Conservation (phyloP, 176 grass and related monocot species). For the Eragrostis nindensis region DNA sequence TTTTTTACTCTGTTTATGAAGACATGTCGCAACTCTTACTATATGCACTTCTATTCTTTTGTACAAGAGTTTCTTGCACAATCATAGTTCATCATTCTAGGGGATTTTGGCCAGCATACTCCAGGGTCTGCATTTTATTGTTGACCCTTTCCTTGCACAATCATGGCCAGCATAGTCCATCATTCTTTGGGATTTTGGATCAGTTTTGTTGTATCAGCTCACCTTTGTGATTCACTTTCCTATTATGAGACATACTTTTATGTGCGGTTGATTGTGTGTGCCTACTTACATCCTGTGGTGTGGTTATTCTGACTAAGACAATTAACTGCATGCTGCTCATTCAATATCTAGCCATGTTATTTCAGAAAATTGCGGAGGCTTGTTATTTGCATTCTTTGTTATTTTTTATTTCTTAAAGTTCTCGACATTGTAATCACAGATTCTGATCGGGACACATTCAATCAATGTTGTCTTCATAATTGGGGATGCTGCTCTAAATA, state of each 20-base stretch:
- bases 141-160: conserved; percentile 7
- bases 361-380: not conserved
- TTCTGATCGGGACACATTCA: conserved; percentile 80
- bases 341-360: not conserved
- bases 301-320: conserved; percentile 7
- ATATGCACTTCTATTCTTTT: not conserved
- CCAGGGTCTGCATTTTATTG: not conserved
- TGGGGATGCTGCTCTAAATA: conserved; percentile 78
- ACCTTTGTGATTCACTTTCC: not conserved
- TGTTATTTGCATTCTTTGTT: not conserved
- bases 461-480: conserved; percentile 80
- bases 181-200: not conserved
- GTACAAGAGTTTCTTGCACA: not conserved
- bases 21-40: not conserved
- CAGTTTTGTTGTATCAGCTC: not conserved
- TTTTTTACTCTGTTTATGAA: not conserved
- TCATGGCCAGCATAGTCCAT: not conserved
- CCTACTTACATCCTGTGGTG: not conserved
- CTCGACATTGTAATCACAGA: conserved; percentile 47
- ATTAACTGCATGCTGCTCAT: not conserved
- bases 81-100: not conserved
- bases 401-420: conserved; percentile 7
- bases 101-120: not conserved
- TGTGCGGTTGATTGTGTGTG: not conserved
- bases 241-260: not conserved